These are phyloP conservation scores for Trichaptum fuscoviolaceum DNA, from an alignment of 768 basidiomycete species.

Conservation along the genomic window DNA sequence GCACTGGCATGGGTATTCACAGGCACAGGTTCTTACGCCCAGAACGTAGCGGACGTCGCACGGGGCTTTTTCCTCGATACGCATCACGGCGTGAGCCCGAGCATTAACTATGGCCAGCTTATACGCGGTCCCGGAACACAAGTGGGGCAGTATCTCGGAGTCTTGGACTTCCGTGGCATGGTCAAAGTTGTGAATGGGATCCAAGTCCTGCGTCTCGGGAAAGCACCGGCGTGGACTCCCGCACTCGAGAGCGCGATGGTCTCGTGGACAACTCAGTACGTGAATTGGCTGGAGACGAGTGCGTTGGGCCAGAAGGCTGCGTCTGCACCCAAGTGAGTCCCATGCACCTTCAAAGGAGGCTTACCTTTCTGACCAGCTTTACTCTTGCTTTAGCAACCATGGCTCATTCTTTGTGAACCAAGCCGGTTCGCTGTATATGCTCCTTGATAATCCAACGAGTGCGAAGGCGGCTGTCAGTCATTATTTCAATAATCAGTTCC, in stretches of 20 bases:
- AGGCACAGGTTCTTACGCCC: constrained; percentile 27
- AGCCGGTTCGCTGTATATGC: constrained; percentile 35
- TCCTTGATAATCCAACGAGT: constrained; percentile 34
- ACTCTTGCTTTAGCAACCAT: constrained; percentile 41
- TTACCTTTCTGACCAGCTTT: neutral
- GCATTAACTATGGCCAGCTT: constrained; percentile 50
- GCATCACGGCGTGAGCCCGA: constrained; percentile 44
- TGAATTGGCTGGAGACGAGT: constrained; percentile 40
- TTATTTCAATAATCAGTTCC: constrained; percentile 39
- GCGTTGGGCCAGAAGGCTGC: constrained; percentile 36
- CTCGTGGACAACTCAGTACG: constrained; percentile 39
- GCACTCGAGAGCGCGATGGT: constrained; percentile 34
- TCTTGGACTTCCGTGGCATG: constrained; percentile 47
- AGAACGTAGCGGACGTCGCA: constrained; percentile 32
- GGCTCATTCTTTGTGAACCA: constrained; percentile 44
- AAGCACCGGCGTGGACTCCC: constrained; percentile 37
- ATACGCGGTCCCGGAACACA: constrained; percentile 45
- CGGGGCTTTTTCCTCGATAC: constrained; percentile 42
- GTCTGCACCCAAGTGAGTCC: constrained; percentile 43
- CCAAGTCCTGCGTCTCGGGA: constrained; percentile 31
- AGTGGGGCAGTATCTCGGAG: constrained; percentile 46
- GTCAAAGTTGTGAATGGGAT: constrained; percentile 46
- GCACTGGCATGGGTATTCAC: constrained; percentile 36
- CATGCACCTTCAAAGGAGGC: neutral
- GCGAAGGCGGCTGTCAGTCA: constrained; percentile 32